Base-by-base conservation (phyloP, 306 rosid genomes). In the Gastrolobium bilobum region DNA sequence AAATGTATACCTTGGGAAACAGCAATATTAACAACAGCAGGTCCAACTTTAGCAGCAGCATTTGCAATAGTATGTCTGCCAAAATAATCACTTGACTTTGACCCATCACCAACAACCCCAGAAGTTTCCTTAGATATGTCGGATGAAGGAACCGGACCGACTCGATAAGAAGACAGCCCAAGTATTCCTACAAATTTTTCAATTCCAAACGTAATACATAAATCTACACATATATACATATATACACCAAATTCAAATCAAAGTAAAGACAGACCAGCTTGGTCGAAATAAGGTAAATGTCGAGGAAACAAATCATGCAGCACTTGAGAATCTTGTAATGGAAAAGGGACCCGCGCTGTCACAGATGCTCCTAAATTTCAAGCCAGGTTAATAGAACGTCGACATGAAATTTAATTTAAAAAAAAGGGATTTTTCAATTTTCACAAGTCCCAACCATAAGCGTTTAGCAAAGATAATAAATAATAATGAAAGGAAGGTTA, bases 21-120 rank as follows among this genome's bases (percentile, higher is more conserved):
- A 29, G 96, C 83, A 69, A 92, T 73, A 57, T 95, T 92, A 20
- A 95, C 98, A 75, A 95, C 99, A 52, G 99, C 91, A 61, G 99
- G 98, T 4, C 85, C 94, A 1, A 90, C 95, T 81, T 67, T 85
- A 2, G 99, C 91, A 20, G 98, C 98, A 0, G 99, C 99, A 80
- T 90, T 91, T 8, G 98, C 97, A 81, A 95, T 83, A 15, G 97
- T 82, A 83, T 95, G 90, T 84, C 87, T 87, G 2, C 94, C 88
- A 81, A 93, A 85, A 87, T 90, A 92, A 34, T 66, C 78, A 81
- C 81, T 68, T 6, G 88, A 79, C 75, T 88, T 89, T 5, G 89
- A 83, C 20, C 62, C 77, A 76, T 75, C 85, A 60, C 56, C 71
- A 40, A 83, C 68, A 6, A 3, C 47, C 29, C 83, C 90, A 73